phyloP scores from a whole-genome alignment of 805 yeast genomes.

The Candida ipomoeae region DNA sequence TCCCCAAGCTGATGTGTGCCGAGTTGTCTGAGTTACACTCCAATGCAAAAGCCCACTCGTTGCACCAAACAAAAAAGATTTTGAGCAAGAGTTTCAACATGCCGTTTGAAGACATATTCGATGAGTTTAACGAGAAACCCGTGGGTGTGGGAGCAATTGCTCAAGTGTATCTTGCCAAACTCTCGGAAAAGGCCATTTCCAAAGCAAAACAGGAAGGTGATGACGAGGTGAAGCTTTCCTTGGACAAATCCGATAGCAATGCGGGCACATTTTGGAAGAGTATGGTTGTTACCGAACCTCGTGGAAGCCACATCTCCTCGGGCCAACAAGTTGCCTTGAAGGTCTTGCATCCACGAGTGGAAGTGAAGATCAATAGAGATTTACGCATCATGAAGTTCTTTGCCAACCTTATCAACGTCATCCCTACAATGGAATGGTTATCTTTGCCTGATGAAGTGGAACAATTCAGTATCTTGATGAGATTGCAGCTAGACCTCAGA shows the following conservation, averaged over 20 bases:
- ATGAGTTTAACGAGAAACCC: constrained; percentile 69
- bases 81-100: constrained; percentile 57
- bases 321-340: constrained; percentile 78
- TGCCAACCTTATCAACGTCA: constrained; percentile 60
- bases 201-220: constrained; percentile 30
- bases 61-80: constrained; percentile 54
- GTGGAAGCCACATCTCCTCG: constrained; percentile 30
- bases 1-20: constrained; percentile 72
- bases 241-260: constrained; percentile 9
- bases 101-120: constrained; percentile 72
- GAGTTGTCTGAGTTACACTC: constrained; percentile 79
- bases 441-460: constrained; percentile 92
- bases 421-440: constrained; percentile 98
- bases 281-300: constrained; percentile 32
- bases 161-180: constrained; percentile 79
- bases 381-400: constrained; percentile 77
- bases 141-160: constrained; percentile 99
- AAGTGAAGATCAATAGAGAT: constrained; percentile 69
- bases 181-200: constrained; percentile 44
- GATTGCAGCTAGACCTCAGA: constrained; percentile 79
- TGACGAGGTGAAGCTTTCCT: constrained; percentile 11
- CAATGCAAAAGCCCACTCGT: constrained; percentile 70
- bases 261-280: constrained; percentile 26
- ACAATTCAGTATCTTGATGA: constrained; percentile 83
- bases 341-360: constrained; percentile 87